phyloP scores from a whole-genome alignment of 495 filamentous ascomycete species.

The Aspergillus sclerotioniger region DNA sequence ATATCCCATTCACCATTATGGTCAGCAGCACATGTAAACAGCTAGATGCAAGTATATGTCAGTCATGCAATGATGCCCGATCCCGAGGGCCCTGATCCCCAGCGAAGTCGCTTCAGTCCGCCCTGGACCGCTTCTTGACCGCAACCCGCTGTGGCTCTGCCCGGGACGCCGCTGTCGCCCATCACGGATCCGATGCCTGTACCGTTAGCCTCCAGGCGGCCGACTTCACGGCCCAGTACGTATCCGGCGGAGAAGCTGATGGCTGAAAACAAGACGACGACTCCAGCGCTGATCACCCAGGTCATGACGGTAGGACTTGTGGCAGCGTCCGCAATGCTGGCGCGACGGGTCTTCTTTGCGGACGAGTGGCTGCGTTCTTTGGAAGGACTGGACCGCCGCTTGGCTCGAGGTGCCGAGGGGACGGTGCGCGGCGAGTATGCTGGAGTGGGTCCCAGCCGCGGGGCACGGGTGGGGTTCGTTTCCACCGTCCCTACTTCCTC shows the following conservation, averaged over 20 bases:
- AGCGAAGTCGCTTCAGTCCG: conserved; percentile 42
- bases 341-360: conserved; percentile 55
- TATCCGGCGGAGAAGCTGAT: conserved; percentile 94
- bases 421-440: conserved; percentile 17
- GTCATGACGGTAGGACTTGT: conserved; percentile 73
- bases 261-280: conserved; percentile 86
- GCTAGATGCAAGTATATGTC: no score
- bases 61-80: conserved; percentile 35
- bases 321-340: conserved; percentile 27
- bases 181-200: conserved; percentile 34
- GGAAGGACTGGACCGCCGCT: conserved; percentile 49
- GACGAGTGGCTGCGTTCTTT: conserved; percentile 49
- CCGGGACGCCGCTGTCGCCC: conserved; percentile 30
- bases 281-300: conserved; percentile 88
- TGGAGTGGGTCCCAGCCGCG: conserved; percentile 20
- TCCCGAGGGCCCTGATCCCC: conserved; percentile 39
- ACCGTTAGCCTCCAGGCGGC: conserved; percentile 59
- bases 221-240: conserved; percentile 80
- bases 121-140: conserved; percentile 46
- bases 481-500: conserved; percentile 22
- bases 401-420: conserved; percentile 40
- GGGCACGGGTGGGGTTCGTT: conserved; percentile 22
- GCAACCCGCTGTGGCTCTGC: conserved; percentile 38
- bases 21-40: no score
- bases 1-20: background rate